These are phyloP conservation scores for Aspergillus japonicus DNA, from an alignment of 2,329 filamentous ascomycete species.

Conservation along the genomic window DNA sequence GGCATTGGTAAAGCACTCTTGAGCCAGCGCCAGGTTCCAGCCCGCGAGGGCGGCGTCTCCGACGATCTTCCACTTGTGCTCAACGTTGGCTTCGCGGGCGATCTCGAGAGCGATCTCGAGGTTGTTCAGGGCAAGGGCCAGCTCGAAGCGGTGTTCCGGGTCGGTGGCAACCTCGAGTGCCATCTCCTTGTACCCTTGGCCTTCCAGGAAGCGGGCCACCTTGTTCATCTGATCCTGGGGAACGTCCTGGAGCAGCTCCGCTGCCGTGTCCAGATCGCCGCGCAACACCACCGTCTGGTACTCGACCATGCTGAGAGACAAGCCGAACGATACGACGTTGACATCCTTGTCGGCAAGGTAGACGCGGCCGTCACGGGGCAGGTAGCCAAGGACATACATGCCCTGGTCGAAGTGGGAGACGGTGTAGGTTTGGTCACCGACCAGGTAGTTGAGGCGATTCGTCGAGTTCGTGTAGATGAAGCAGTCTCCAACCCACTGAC, in stretches of 20 bases:
- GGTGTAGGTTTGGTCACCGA: slow-evolving; percentile 96
- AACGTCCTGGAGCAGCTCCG: slow-evolving; percentile 78
- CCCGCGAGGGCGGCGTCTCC: slow-evolving; percentile 82
- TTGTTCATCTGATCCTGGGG: slow-evolving; percentile 96
- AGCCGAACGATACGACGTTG: slow-evolving; percentile 80
- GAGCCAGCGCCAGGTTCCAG: slow-evolving; percentile 85
- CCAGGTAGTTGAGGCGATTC: slow-evolving; percentile 95
- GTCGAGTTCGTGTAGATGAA: slow-evolving; percentile 98
- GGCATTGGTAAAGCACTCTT: slow-evolving; percentile 88
- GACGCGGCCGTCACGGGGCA: slow-evolving; percentile 89
- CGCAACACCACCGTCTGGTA: slow-evolving; percentile 96
- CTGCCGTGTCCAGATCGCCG: slow-evolving; percentile 87
- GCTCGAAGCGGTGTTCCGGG: slow-evolving; percentile 92
- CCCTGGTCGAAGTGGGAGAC: slow-evolving; percentile 95
- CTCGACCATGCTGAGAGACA: slow-evolving; percentile 90
- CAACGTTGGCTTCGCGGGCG: slow-evolving; percentile 76
- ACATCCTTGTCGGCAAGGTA: slow-evolving; percentile 97
- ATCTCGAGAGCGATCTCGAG: slow-evolving; percentile 83
- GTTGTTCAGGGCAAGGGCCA: slow-evolving; percentile 78
- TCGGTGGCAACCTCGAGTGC: slow-evolving; percentile 94
- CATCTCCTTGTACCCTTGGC: slow-evolving; percentile 94
- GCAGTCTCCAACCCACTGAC: slow-evolving; percentile 97
- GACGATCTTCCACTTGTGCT: slow-evolving; percentile 98
- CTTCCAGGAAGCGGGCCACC: slow-evolving; percentile 94
- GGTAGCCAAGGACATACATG: slow-evolving; percentile 93